Conservation (phyloP, 371 early-diverging fungal species). For the Rhizopus delemar region DNA sequence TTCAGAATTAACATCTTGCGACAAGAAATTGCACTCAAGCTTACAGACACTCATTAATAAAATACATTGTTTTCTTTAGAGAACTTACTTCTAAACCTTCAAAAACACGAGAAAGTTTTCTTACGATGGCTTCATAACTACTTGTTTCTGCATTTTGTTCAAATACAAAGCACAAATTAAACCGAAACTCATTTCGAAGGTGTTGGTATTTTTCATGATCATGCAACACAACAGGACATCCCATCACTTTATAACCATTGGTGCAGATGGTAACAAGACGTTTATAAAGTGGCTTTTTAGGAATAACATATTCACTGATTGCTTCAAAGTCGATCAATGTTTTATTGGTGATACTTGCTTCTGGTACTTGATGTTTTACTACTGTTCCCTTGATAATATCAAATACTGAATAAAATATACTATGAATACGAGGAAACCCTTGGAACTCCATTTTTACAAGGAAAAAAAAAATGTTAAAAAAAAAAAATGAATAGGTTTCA, state of each 20-base stretch:
- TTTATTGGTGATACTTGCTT: slow-evolving; percentile 66
- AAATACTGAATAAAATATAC: slow-evolving; percentile 85
- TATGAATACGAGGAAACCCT: slow-evolving; percentile 78
- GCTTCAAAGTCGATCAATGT: slow-evolving; percentile 79
- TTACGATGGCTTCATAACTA: slow-evolving; percentile 79
- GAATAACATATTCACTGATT: slow-evolving; percentile 88
- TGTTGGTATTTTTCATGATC: slow-evolving; percentile 68
- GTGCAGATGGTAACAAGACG: slow-evolving; percentile 77
- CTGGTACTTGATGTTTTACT: slow-evolving; percentile 84
- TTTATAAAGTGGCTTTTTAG: slow-evolving; percentile 78
- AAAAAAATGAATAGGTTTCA: not conserved
- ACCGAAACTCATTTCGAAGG: slow-evolving; percentile 77
- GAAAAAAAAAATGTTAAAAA: slow-evolving; percentile 1
- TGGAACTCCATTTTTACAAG: slow-evolving; percentile 45
- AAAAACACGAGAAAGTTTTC: slow-evolving; percentile 78
- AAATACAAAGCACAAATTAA: slow-evolving; percentile 91
- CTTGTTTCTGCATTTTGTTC: slow-evolving; percentile 72
- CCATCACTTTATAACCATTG: slow-evolving; percentile 72
- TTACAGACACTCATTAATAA: slow-evolving; percentile 19
- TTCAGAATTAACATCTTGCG: slow-evolving; percentile 41
- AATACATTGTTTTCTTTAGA: not conserved
- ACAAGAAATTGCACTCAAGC: slow-evolving; percentile 77
- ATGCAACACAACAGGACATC: slow-evolving; percentile 76
- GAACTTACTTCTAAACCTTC: slow-evolving; percentile 68
- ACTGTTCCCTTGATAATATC: slow-evolving; percentile 83